A percentile compares a stretch with the other conserved stretches of the same genome.
Conservation (phyloP, 2,329 filamentous ascomycete genomes). For the Aspergillus novofumigatus region DNA sequence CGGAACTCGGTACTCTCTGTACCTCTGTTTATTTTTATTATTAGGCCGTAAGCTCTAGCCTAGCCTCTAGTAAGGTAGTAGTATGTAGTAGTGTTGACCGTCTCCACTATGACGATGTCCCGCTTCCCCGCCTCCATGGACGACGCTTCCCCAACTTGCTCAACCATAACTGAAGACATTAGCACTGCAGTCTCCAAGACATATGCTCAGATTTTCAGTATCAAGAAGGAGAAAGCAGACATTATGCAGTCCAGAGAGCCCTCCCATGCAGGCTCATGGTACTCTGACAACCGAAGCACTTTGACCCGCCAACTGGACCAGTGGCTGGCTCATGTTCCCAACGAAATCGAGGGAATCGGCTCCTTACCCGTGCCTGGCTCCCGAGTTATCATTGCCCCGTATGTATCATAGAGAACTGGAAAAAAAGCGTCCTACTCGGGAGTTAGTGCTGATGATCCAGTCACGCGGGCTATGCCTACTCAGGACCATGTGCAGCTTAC, state of each 20-base stretch:
- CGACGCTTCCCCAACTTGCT: not conserved
- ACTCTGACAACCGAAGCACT: conserved; percentile 56
- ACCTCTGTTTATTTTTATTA: too few relatives aligned
- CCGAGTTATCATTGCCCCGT: conserved; percentile 89
- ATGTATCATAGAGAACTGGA: conserved; percentile 37
- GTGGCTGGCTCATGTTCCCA: conserved; percentile 70
- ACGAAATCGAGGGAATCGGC: conserved; percentile 58
- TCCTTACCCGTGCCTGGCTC: conserved; percentile 68
- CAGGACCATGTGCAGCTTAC: conserved; percentile 86
- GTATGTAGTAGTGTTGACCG: not conserved
- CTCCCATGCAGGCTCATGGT: conserved; percentile 86
- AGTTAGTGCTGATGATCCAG: conserved; percentile 45
- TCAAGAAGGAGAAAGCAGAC: not conserved
- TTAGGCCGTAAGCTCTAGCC: not conserved
- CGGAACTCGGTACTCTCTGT: too few relatives aligned
- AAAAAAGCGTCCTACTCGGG: not conserved
- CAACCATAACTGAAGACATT: not conserved
- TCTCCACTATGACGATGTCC: conserved; percentile 23
- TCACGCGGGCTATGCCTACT: conserved; percentile 91
- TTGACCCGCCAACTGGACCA: conserved; percentile 67
- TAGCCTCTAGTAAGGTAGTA: too few relatives aligned
- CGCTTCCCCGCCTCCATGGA: conserved; percentile 25
- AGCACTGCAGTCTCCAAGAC: not conserved
- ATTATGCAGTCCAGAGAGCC: conserved; percentile 51
- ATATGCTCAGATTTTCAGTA: not conserved